Base-by-base conservation (phyloP, 331 rosid genomes). In the Arachis monticola region DNA sequence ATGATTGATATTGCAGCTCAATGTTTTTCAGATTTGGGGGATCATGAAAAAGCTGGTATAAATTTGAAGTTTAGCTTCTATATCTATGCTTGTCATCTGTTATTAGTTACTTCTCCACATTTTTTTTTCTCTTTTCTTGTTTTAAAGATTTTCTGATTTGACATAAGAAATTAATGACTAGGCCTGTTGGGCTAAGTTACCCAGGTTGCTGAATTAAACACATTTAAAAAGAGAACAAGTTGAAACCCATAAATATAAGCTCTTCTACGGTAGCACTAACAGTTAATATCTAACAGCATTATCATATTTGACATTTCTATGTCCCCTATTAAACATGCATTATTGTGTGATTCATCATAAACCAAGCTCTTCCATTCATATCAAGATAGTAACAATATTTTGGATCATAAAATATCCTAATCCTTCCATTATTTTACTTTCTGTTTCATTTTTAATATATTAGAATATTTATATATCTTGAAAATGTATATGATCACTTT, bases 1-100 rank as follows among this genome's bases (percentile, higher is more conserved):
- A 90, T 73, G 89, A 76, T 66, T 3, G 85, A 85, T 64, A 79
- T 75, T 48, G 93, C 97, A 52, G 97, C 93, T 0, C 85, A 80
- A 62, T 92, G 97, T 79, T 88, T 80, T 67, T 84, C 52, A 50
- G 96, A 90, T 74, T 66, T 90, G 53, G 92, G 90, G 27, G 91
- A 90, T 30, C 79, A 78, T 76, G 82, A 85, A 82, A 88, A 83
- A 73, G 92, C 91, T 67, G 96, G 97, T 85, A 84, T 67, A 72
- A 63, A 59, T 73, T 48, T 73, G 32, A 44, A 14, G 64, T 74
- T 65, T 69, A 30, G 35, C 31, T 32, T 53, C 30, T 9, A 7
- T 58, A 6, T 66, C 13, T 8, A 5, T 42, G 31, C 8, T 44
- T 79, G 11, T 10, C 45, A 12, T 65, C n/a, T 73, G 5, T 14